A percentile compares a stretch with the other conserved stretches of the same genome.
phyloP scores from a whole-genome alignment of 139 green algal species.

The Tetradesmus lagerheimii region DNA sequence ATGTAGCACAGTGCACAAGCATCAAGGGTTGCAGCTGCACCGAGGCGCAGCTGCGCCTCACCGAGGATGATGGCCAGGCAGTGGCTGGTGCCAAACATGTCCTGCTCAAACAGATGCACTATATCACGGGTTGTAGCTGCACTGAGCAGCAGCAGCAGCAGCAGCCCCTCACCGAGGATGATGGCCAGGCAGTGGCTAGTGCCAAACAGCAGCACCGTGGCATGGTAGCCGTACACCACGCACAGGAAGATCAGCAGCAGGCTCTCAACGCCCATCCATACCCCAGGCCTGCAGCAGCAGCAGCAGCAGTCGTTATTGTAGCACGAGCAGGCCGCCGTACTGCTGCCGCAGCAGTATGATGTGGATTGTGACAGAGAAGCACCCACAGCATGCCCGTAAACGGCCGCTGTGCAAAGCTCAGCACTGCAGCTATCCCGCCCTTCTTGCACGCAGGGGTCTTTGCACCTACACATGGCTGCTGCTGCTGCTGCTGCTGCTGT shows the following conservation, averaged over 20 bases:
- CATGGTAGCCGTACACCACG: conserved; percentile 61
- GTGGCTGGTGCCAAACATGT: conserved; percentile 68
- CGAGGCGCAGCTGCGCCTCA: conserved; percentile 30
- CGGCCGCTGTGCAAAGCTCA: too few species aligned
- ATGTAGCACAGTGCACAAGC: too few species aligned
- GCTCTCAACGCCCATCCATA: conserved; percentile 55
- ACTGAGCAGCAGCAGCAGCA: background rate
- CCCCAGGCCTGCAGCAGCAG: conserved; percentile 28
- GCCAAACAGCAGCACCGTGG: conserved; percentile 69
- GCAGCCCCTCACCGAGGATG: conserved; percentile 52
- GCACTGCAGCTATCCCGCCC: background rate
- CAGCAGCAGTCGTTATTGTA: background rate
- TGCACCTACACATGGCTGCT: too few species aligned
- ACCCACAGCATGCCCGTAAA: too few species aligned
- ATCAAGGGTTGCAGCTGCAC: background rate
- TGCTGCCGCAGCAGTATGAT: background rate
- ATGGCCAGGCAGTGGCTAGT: conserved; percentile 56
- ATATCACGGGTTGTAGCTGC: background rate
- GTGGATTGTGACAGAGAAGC: too few species aligned
- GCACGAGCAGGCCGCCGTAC: too few species aligned
- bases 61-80: conserved; percentile 55
- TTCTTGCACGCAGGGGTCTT: too few species aligned
- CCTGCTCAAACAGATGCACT: background rate
- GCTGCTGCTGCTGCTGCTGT: background rate
- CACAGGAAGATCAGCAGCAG: conserved; percentile 63